Base-by-base conservation (phyloP, 495 filamentous ascomycete genomes). In the Jackrogersella multiformis region DNA sequence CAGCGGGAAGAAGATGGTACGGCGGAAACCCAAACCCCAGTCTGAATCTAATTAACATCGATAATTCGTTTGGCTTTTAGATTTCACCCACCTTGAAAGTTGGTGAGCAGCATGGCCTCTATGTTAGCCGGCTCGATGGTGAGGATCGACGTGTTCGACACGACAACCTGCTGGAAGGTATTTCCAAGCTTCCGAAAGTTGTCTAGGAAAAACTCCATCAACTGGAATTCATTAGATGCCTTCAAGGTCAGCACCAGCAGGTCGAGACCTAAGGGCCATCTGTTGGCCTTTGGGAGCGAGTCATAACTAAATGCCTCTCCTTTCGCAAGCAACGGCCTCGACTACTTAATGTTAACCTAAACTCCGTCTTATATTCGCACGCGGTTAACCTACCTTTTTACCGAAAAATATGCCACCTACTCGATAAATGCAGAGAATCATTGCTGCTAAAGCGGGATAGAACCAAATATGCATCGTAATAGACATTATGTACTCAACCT, bases 1-100 rank as follows among this genome's bases (percentile, higher is more conserved):
- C 4, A 92, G 63, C 0, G 86, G 86, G 8, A 61, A 72, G 74
- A 90, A 83, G 35, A 70, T 62, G 36, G 56, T 66, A 8, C 67
- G 67, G 4, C 67, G 61, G 18, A 70, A 60, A 6, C 67, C 67
- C 28, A 70, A 20, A 13, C 67, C 67, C 61, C 61, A 70, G 45
- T 70, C 67, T 70, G 35, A 46, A 44, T 7, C 20, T 7, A 21
- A 35, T 60, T 51, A 70, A 53, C 4, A 30, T 34, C 12, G n/a
- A n/a, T 23, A 20, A 12, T 24, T 24, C 21, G 13, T 28, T 24
- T 16, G 21, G 4, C 7, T 52, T 6, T 5, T 24, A 2, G 21
- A 21, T 41, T 18, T n/a, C 7, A 12, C 57, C 18, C 23, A 70
- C 67, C 67, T 57, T 70, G 66, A 2, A 44, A n/a, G 28, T 66